Evolutionary conservation across 768 basidiomycete genomes (phyloP), one percentile per base, ranked within the genome.

Genomic region (Psilocybe cubensis): DNA sequence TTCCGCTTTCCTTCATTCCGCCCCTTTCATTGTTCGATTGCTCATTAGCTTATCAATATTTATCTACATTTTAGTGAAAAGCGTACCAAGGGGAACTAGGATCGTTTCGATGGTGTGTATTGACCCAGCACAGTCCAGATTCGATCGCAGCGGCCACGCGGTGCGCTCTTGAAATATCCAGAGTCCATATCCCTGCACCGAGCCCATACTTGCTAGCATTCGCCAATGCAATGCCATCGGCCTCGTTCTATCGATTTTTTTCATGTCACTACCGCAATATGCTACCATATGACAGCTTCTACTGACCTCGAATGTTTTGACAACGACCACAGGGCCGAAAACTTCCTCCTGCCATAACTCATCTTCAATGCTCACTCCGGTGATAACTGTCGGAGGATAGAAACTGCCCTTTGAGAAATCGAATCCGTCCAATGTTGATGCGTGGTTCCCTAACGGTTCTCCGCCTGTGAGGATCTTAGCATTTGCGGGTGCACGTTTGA

Each of bases 1-100:
- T 88, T 1, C 92, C 92, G 64, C 92, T 94, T 61, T 89, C 88
- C 69, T 94, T 93, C 91, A 93, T 91, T 5, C 92, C 92, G 18
- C 92, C 92, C 91, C 90, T 53, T 24, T n/a, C n/a, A n/a, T n/a
- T 25, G 35, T 38, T 38, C 8, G 8, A 33, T 38, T 38, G 5
- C 8, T 17, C 14, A 11, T 46, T 28, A 46, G 45, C 17, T 4
- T 17, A 38, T 38, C 9, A 33, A 33, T 9, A 38, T 38, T n/a
- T 38, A 3, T 17, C 35, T 14, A 12, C 35, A 38, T 38, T 11
- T 9, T 90, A 42, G 45, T 12, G 38, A 45, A 25, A 8, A 28
- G 52, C 81, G 35, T 67, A 91, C 92, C 93, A 95, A 38, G 93
- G 92, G 28, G 90, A 92, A 60, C 88, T 89, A 7, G 93, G 93